phyloP scores from a whole-genome alignment of 1,284 basidiomycete species.

The Phaffia rhodozyma region DNA sequence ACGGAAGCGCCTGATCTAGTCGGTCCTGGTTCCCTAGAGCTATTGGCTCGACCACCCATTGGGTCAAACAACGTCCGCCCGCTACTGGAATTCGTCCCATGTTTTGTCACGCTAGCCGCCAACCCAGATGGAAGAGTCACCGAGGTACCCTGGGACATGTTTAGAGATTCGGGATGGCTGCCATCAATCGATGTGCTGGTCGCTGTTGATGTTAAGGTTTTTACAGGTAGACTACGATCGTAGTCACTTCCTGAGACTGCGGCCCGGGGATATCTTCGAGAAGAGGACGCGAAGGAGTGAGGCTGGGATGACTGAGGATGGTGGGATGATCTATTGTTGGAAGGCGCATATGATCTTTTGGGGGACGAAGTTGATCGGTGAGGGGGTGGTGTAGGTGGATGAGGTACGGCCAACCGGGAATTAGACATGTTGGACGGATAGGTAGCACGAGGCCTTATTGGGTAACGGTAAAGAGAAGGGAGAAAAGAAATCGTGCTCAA shows the following conservation, averaged over 20 bases:
- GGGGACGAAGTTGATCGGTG: no score
- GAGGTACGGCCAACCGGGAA: no score
- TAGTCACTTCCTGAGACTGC: slow-evolving; percentile 12
- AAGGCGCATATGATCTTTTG: no score
- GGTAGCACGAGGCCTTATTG: no score
- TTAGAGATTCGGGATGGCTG: no score
- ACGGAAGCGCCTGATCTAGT: not conserved
- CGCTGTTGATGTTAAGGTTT: not conserved
- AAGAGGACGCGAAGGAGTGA: not conserved
- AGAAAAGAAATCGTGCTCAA: no score
- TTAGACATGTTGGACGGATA: no score
- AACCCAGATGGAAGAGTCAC: not conserved
- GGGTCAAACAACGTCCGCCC: slow-evolving; percentile 4
- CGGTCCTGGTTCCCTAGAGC: slow-evolving; percentile 1
- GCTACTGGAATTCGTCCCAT: not conserved
- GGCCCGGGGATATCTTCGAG: not conserved
- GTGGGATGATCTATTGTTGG: not conserved
- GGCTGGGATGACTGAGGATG: no score
- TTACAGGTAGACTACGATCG: slow-evolving; percentile 9
- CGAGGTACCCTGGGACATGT: not conserved
- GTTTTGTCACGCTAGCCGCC: not conserved
- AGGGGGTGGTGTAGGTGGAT: no score
- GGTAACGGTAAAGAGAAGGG: no score
- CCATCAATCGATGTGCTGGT: not conserved
- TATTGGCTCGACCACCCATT: no score